Evolutionary conservation across 1,284 basidiomycete species (phyloP), one percentile per base, ranked within the genome.

Genomic region (Naganishia liquefaciens): DNA sequence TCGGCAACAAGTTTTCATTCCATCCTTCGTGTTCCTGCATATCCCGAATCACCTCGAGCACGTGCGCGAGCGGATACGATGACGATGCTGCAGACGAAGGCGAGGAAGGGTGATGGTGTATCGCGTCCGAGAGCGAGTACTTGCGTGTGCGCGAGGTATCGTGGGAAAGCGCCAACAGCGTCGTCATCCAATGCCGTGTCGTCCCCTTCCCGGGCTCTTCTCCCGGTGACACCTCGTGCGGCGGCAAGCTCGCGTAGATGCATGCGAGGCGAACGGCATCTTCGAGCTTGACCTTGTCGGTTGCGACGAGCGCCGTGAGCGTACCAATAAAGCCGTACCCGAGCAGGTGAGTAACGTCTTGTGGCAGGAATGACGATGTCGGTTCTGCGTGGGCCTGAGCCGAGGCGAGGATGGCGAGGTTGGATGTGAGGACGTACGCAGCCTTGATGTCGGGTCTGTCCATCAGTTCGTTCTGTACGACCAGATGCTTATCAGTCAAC

Each of bases 301-400:
- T 69, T 6, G 76, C 77, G 19, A 79, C 77, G 13, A 79, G 66
- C 2, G 76, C 74, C 2, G 77, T 76, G 25, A 79, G 68, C 2
- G 76, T 77, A 2, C 77, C 77, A 57, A 79, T 73, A 65, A 78
- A 78, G 2, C 77, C 77, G 62, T 79, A 77, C 15, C 77, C 77
- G 5, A 74, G 75, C 28, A 79, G 74, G 66, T 77, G 75, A 5
- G 71, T 71, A 11, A 74, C 77, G 5, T 72, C 73, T 13, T 65
- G 50, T 15, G 77, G 77, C 11, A 79, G 63, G 15, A 77, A 65
- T 4, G 71, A 69, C 6, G 67, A 39, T 15, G 70, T 66, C n/a
- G 70, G 70, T 10, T 71, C 54, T 51, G 71, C 69, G 33, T 58
- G 52, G 23, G 44, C 25, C 30, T 63, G 75, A 25, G 72, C 75